phyloP scores from a whole-genome alignment of 73 alveolate species.

The Tetrahymena elliotti region DNA sequence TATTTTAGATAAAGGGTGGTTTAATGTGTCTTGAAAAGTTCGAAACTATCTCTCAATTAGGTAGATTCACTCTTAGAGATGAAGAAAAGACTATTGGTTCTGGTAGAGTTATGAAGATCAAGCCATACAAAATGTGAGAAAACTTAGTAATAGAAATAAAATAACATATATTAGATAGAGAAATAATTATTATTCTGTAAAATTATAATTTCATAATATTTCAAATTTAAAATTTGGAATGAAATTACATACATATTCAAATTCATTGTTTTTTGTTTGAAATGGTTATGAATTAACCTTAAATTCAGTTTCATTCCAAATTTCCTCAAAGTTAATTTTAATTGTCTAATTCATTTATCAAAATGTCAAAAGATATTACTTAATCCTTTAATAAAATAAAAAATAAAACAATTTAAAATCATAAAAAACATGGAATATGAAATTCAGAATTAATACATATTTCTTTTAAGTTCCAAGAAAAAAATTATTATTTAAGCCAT shows the following conservation, averaged over 20 bases:
- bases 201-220: neutral
- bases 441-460: no score
- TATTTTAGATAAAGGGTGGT: slow-evolving; percentile 35
- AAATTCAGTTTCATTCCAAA: neutral
- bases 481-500: no score
- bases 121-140: slow-evolving; percentile 8
- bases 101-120: slow-evolving; percentile 29
- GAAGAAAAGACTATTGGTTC: slow-evolving; percentile 63
- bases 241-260: neutral
- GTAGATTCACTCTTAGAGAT: slow-evolving; percentile 86
- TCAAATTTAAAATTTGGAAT: neutral
- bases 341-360: no score
- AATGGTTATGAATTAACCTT: neutral
- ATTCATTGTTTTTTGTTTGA: neutral
- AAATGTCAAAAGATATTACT: no score
- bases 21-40: slow-evolving; percentile 69
- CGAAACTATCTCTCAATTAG: slow-evolving; percentile 56
- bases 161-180: neutral
- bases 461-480: no score
- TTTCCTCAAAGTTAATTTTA: no score
- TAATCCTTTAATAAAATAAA: no score
- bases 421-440: no score
- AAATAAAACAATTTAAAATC: no score
- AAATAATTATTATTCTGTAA: neutral
- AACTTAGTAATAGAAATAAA: neutral